Evolutionary conservation across 495 filamentous ascomycete genomes (phyloP).

Genomic region (Penicillium daleae): DNA sequence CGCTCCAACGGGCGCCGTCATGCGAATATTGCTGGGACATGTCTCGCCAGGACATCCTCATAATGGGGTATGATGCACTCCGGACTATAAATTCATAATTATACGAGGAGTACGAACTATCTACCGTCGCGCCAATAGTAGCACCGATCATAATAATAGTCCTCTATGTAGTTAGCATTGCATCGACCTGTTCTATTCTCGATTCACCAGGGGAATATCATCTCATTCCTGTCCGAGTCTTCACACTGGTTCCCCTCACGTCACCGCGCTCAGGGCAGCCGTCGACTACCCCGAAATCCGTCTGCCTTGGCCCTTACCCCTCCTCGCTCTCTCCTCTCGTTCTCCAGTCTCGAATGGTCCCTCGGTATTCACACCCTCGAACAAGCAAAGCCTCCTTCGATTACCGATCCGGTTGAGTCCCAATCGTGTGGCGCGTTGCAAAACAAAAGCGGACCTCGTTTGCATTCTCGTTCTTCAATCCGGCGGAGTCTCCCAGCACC

Average conservation of each 20-base stretch:
- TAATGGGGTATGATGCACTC: neutral
- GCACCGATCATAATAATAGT: neutral
- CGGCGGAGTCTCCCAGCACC: neutral
- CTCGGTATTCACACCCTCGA: too few relatives aligned
- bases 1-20: neutral
- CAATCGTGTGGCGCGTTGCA: too few relatives aligned
- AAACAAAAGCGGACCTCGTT: too few relatives aligned
- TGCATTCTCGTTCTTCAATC: neutral
- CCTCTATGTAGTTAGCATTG: neutral
- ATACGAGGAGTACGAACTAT: neutral
- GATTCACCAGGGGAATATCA: neutral
- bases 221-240: neutral
- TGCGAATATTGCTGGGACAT: too few relatives aligned
- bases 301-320: conserved; percentile 20
- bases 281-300: conserved; percentile 10
- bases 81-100: neutral
- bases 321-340: conserved; percentile 11
- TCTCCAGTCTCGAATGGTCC: too few relatives aligned
- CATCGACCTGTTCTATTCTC: neutral
- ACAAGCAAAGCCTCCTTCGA: too few relatives aligned
- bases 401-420: too few relatives aligned
- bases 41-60: neutral
- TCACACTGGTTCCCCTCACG: neutral
- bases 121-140: neutral
- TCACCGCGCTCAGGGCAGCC: conserved; percentile 25